Base-by-base conservation (phyloP, 306 rosid genomes). In the Lathyrus sativus region DNA sequence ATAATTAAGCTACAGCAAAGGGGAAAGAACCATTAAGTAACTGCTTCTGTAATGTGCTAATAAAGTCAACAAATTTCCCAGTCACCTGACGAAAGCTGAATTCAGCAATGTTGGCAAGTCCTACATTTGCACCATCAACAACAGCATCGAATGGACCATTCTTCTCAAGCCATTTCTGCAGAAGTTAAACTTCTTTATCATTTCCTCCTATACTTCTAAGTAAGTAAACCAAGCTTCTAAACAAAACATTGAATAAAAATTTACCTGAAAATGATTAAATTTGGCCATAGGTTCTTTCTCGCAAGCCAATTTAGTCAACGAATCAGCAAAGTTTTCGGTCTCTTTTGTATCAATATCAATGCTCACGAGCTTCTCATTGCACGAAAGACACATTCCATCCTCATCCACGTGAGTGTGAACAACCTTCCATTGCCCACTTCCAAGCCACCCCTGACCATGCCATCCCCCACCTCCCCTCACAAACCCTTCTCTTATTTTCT, bases 361-460 rank as follows among this genome's bases (percentile, higher is more conserved):
- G 82, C 92, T 82, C 38, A 87, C 96, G 60, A 95, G 95, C 78
- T 85, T 88, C 69, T 85, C 79, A 0, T 66, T 41, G 7, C 99
- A 95, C 0, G 84, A 81, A 62, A 66, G 74, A 78, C 99, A 95
- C 54, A 62, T 17, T 2, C 97, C 95, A 9, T 42, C 76, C 45
- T 78, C 87, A 18, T 84, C 78, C 74, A 95, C 83, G 9, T 49
- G 80, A 58, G 99, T 90, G 68, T 86, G 82, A 41, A 17, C 85
- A 79, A 82, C 85, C 58, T 72, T 90, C 97, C 99, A 93, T 11
- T 56, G 53, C 77, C 99, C 99, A 54, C 81, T 84, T 62, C 99
- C 96, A 44, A 93, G 85, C 97, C 99, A 93, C 59, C 99, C 97
- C 18, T 86, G 86, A 57, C 99, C 96, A 79, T 90, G 99, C 97